Base-by-base conservation (phyloP, 73 alveolate genomes). In the Durusdinium trenchii region DNA sequence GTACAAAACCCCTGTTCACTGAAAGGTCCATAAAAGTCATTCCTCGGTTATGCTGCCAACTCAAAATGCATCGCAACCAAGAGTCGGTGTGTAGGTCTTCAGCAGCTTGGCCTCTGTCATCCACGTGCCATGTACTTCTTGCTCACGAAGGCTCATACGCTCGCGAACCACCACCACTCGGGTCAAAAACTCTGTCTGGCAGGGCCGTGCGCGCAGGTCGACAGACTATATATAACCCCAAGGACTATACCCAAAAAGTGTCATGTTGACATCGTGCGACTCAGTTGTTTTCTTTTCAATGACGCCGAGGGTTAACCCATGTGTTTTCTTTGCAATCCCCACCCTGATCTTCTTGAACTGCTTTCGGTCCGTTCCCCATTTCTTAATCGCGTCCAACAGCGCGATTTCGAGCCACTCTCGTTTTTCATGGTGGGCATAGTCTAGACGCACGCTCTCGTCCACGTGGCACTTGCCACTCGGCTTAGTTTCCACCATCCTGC, bases 41-140 rank as follows among this genome's bases (percentile, higher is more conserved):
- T n/a, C n/a, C n/a, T n/a, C n/a, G n/a, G n/a, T n/a, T n/a, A n/a
- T n/a, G n/a, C n/a, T n/a, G n/a, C n/a, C n/a, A n/a, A n/a, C n/a
- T n/a, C n/a, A n/a, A n/a, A n/a, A n/a, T n/a, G n/a, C n/a, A n/a
- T n/a, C n/a, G n/a, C n/a, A n/a, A n/a, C n/a, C n/a, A n/a, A n/a
- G n/a, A n/a, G n/a, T n/a, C n/a, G n/a, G n/a, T n/a, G n/a, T n/a
- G n/a, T n/a, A n/a, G n/a, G n/a, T n/a, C n/a, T n/a, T n/a, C n/a
- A n/a, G n/a, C 60, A 86, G 48, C 16, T 46, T 43, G 45, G 52
- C 95, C 28, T 86, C 82, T 26, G 95, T 86, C 79, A 86, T 2
- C 95, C 95, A 86, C 14, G 36, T 38, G 54, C 95, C 95, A 9
- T 57, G 36, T 0, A 38, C 45, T 38, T 86, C 95, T 20, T 86